Evolutionary conservation across 2,329 filamentous ascomycete species (phyloP), one percentile per base, ranked within the genome.

Genomic region (Chrysoporthe cubensis): DNA sequence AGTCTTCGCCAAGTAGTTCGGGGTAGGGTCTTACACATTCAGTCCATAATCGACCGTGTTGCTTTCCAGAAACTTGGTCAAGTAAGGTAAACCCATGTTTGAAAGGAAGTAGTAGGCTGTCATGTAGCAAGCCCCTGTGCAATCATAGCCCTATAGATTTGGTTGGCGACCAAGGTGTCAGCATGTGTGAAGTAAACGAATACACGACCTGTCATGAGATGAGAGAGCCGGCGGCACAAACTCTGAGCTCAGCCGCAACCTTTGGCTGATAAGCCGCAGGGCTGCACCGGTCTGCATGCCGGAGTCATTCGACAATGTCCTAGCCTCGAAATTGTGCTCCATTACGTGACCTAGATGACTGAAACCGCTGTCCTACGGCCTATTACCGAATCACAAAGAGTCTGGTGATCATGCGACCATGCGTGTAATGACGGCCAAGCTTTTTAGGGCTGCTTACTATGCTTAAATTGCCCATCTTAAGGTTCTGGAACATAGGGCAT

Each of bases 401-500:
- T 8, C 34, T 40, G 16, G 16, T 57, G 54, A 57, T 57, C 54
- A 57, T 57, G 54, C 16, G 54, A 57, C 2, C 54, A 57, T 57
- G 34, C 54, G 16, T 57, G 34, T 40, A 14, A 40, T 40, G 4
- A 16, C 9, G 34, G 34, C 32, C 54, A 57, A 57, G 7, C 54
- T 57, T 57, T 13, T 57, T 40, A 40, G 21, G 34, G 54, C 54
- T 37, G 34, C 54, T 57, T 34, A 57, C 34, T 14, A n/a, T 56
- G 52, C 52, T 56, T 18, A n/a, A 16, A 6, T 13, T 21, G 13
- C 21, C 48, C 21, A 40, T 40, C 9, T 54, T 26, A 32, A 16
- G 4, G 21, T 54, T 21, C 50, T 54, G 26, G 21, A 32, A 21
- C 32, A 32, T 21, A 6, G 16, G 11, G 14, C 21, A 14, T 57